Evolutionary conservation across 768 basidiomycete genomes (phyloP), one percentile per base, ranked within the genome.

Genomic region (Xerocomus brunneocitrinus): DNA sequence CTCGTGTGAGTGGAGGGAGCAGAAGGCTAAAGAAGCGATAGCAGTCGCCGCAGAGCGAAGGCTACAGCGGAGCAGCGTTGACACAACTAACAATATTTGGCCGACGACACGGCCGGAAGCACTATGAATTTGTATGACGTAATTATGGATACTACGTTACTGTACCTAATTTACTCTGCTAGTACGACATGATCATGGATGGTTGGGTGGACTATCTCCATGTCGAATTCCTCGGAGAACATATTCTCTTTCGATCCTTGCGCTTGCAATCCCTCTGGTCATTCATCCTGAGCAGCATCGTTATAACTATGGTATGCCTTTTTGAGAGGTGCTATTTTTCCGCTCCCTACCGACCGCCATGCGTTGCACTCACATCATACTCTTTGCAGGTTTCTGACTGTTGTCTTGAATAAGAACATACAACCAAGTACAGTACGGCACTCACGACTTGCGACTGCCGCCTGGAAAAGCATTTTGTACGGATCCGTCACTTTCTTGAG

Each of bases 1-100:
- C 3, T 83, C 80, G 12, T 94, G 91, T 62, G 91, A 94, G 71
- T 94, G 91, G 91, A 75, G 89, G 56, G 74, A 72, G 44, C 52
- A 58, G 42, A 76, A 74, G 57, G 83, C 82, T 24, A 58, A 67
- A 53, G 81, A 82, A 45, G 52, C 58, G 27, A 50, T 22, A 3
- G 43, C 30, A 13, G 9, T 30, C 27, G 45, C 39, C 14, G 30
- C 52, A 12, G 32, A 53, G 43, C 45, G 41, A 7, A 52, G n/a
- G 35, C 25, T 6, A 43, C 28, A 19, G 3, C 31, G 19, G 42
- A 40, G 32, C 43, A 25, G 28, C 13, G 19, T 10, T 32, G 31
- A 31, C 5, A 3, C 32, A 16, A 4, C 9, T 7, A 10, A 35
- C 27, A 19, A 31, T 16, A 19, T 51, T 41, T 47, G 31, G 39